Conservation (phyloP, 208 protist species). For the Crithidia sp. region DNA sequence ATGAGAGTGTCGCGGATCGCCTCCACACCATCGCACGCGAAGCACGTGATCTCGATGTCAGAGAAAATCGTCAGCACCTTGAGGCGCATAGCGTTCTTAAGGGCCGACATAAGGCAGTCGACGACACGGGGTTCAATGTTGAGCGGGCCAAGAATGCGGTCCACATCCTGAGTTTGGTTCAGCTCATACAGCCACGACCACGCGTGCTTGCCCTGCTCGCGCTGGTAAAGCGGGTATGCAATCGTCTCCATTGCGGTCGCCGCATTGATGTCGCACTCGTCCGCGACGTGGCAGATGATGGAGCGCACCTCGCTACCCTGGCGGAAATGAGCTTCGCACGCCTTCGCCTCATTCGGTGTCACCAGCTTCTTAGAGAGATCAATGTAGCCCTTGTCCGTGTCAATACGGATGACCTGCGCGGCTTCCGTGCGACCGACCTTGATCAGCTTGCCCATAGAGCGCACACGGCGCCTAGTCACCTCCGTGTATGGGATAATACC, state of each 20-base stretch:
- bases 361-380: conserved; percentile 98
- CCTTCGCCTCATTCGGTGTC: conserved; percentile 93
- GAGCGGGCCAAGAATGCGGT: conserved; percentile 74
- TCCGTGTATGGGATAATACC: conserved; percentile 99
- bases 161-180: conserved; percentile 70
- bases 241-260: conserved; percentile 92
- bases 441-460: conserved; percentile 99
- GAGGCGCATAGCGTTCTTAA: conserved; percentile 80
- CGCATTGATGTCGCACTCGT: conserved; percentile 68
- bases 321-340: conserved; percentile 95
- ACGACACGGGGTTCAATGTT: conserved; percentile 66
- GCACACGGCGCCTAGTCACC: conserved; percentile 97
- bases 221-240: conserved; percentile 96
- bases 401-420: conserved; percentile 98
- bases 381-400: conserved; percentile 99
- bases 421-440: conserved; percentile 97
- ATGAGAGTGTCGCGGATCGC: conserved; percentile 96
- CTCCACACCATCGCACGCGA: conserved; percentile 97
- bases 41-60: conserved; percentile 98
- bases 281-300: conserved; percentile 97
- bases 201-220: conserved; percentile 75
- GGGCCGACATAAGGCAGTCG: conserved; percentile 78
- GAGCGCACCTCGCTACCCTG: conserved; percentile 96
- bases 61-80: conserved; percentile 93
- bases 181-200: conserved; percentile 81